phyloP scores from a whole-genome alignment of 1,284 basidiomycete species.

The Cutaneotrichosporon curvatum region DNA sequence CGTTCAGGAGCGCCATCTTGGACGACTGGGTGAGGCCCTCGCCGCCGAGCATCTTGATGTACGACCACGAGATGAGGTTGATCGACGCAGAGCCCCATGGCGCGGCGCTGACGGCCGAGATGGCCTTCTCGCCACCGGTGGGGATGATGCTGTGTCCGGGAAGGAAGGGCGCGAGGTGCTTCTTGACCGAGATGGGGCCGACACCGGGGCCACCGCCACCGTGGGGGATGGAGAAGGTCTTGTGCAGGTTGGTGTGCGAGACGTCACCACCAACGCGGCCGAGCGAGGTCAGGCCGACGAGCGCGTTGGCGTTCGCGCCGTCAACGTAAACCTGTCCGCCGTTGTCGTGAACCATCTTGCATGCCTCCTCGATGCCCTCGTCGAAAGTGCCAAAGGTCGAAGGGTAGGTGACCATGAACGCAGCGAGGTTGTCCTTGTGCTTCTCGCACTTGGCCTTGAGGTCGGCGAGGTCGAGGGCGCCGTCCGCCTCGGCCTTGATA shows the following conservation, averaged over 20 bases:
- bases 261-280: constrained; percentile 94
- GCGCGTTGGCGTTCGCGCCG: constrained; percentile 93
- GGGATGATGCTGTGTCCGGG: constrained; percentile 76
- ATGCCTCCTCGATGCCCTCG: constrained; percentile 82
- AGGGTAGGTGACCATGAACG: constrained; percentile 96
- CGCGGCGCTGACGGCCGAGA: constrained; percentile 81
- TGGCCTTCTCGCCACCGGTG: constrained; percentile 64
- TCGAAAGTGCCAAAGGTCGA: constrained; percentile 98
- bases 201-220: constrained; percentile 90
- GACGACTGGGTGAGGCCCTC: constrained; percentile 77
- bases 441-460: constrained; percentile 79
- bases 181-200: constrained; percentile 88
- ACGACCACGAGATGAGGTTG: constrained; percentile 94
- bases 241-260: constrained; percentile 96
- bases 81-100: constrained; percentile 94
- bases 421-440: constrained; percentile 84
- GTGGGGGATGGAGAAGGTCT: constrained; percentile 67
- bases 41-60: constrained; percentile 96
- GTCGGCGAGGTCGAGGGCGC: constrained; percentile 82
- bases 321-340: constrained; percentile 98
- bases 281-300: constrained; percentile 92
- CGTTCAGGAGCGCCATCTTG: constrained; percentile 80
- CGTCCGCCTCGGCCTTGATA: constrained; percentile 79
- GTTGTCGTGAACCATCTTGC: constrained; percentile 85
- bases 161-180: constrained; percentile 89